Conservation (phyloP, 2,329 filamentous ascomycete species). For the Lasiodiplodia citricola region DNA sequence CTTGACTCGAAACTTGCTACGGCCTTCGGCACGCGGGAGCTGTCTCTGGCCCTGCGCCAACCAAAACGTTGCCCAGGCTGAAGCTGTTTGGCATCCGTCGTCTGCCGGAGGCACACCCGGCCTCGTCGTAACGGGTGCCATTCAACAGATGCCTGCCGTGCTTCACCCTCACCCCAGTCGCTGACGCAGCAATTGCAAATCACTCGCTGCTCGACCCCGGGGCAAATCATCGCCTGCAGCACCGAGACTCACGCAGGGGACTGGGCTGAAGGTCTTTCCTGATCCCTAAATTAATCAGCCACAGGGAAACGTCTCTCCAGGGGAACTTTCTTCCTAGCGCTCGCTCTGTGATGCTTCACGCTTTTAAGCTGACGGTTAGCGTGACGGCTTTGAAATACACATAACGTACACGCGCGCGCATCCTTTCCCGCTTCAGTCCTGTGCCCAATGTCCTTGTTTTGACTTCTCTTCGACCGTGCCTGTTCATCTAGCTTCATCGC, state of each 20-base stretch:
- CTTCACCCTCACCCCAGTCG: slow-evolving; percentile 9
- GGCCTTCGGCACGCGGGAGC: slow-evolving; percentile 8
- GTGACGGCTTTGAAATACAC: slow-evolving; percentile 11
- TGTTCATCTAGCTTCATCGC: slow-evolving; percentile 16
- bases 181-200: slow-evolving; percentile 23
- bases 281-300: slow-evolving; percentile 20
- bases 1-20: slow-evolving; percentile 16
- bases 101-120: slow-evolving; percentile 18
- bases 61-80: slow-evolving; percentile 12
- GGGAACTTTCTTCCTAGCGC: not conserved
- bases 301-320: slow-evolving; percentile 4
- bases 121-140: slow-evolving; percentile 4
- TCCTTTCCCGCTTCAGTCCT: slow-evolving; percentile 9
- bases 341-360: slow-evolving; percentile 8
- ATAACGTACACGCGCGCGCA: slow-evolving; percentile 12
- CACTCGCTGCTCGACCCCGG: slow-evolving; percentile 23
- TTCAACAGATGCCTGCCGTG: slow-evolving; percentile 8
- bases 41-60: slow-evolving; percentile 1
- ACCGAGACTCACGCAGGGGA: not conserved
- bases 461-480: slow-evolving; percentile 6
- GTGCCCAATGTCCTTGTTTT: slow-evolving; percentile 3
- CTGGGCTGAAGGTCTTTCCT: not conserved
- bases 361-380: slow-evolving; percentile 17
- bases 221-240: slow-evolving; percentile 19
- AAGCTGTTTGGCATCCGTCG: slow-evolving; percentile 8